Evolutionary conservation across 257 asterid genomes (phyloP).

Genomic region (Solanum corneliomulleri): DNA sequence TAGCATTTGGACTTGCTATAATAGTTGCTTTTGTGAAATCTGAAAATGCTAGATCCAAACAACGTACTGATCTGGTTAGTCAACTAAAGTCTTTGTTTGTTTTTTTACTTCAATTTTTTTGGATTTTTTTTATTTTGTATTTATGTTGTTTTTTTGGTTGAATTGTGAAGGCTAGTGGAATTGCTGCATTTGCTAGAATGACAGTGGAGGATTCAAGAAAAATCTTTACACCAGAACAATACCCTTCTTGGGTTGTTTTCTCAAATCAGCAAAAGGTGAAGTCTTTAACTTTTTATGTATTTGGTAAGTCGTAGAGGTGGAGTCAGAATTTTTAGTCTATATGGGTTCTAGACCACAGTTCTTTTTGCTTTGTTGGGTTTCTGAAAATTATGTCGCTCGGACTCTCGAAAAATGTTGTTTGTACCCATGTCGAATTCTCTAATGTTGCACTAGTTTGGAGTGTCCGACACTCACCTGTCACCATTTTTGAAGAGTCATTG

Average conservation of each 20-base stretch:
- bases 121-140: background rate
- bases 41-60: slow-evolving; percentile 59
- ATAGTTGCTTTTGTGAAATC: slow-evolving; percentile 57
- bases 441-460: no score
- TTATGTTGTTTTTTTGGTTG: background rate
- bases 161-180: slow-evolving; percentile 45
- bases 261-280: slow-evolving; percentile 74
- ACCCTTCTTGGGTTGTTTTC: slow-evolving; percentile 95
- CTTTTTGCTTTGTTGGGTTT: background rate
- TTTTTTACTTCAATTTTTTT: background rate
- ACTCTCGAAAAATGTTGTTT: no score
- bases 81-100: background rate
- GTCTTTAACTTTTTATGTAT: background rate
- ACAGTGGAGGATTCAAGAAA: slow-evolving; percentile 76
- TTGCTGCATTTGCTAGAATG: slow-evolving; percentile 81
- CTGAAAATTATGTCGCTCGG: background rate
- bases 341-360: background rate
- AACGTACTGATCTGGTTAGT: slow-evolving; percentile 56
- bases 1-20: slow-evolving; percentile 54
- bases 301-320: background rate
- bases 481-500: background rate
- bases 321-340: background rate
- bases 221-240: slow-evolving; percentile 49
- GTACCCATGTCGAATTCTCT: no score
- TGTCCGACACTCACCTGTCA: background rate